These are phyloP conservation scores for Penicillium oxalicum DNA, from an alignment of 2,329 filamentous ascomycete species.

Conservation along the genomic window DNA sequence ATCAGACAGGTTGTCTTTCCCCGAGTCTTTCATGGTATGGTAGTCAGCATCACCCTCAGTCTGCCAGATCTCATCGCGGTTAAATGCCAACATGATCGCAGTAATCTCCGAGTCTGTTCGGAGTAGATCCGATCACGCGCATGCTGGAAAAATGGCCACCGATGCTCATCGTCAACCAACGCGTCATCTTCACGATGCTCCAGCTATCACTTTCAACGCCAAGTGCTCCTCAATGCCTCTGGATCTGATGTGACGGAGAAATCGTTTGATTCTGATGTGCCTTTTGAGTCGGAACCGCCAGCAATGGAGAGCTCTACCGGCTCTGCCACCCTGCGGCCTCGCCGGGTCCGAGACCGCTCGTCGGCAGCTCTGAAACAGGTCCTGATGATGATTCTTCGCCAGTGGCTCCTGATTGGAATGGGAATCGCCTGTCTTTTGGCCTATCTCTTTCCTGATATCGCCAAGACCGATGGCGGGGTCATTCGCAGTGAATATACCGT, in stretches of 20 bases:
- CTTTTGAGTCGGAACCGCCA: neutral
- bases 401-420: conserved; percentile 62
- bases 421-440: conserved; percentile 49
- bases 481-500: conserved; percentile 43
- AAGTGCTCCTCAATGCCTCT: too few species aligned
- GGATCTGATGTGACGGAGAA: too few species aligned
- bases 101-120: conserved; percentile 11
- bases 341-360: conserved; percentile 2
- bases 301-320: conserved; percentile 7
- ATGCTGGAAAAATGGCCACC: conserved; percentile 4
- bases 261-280: too few species aligned
- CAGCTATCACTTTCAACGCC: too few species aligned
- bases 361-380: conserved; percentile 15
- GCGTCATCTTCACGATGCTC: too few species aligned
- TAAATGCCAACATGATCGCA: conserved; percentile 9
- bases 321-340: neutral
- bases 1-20: too few species aligned
- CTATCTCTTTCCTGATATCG: conserved; percentile 48
- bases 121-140: conserved; percentile 15
- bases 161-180: too few species aligned
- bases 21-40: neutral
- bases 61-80: too few species aligned
- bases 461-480: conserved; percentile 40
- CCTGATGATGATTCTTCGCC: conserved; percentile 39
- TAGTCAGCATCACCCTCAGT: too few species aligned